Evolutionary conservation across 169 alveolate genomes (phyloP), one percentile per base, ranked within the genome.

Genomic region (Babesia ovis): DNA sequence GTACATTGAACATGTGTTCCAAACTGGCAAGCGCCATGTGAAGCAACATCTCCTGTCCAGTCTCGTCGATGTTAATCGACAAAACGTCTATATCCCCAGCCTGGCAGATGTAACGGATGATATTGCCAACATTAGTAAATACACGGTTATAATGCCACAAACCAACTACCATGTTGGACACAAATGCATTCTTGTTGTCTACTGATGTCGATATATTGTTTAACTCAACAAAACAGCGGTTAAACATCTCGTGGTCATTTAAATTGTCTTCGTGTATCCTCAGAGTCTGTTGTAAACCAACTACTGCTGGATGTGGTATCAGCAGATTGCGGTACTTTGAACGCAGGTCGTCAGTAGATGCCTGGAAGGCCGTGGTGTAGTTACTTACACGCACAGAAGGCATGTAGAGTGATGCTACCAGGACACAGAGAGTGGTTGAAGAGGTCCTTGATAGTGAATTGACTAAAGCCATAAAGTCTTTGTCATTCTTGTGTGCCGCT

Each of bases 261-360:
- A 20, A 1, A 27, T 23, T 4, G 11, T 22, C 25, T 0, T 64
- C 74, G 37, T n/a, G 9, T 4, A 64, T 46, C 34, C 14, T 42
- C 27, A 64, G 31, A n/a, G 32, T 32, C 23, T 27, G 41, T 11
- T 64, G 22, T 50, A 9, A n/a, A 0, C 74, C 74, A 1, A 23
- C 41, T 1, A 64, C 62, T 11, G 25, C 61, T 34, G 71, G 71
- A 22, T 61, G 71, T 2, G 74, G 59, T 2, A 48, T 3, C 22
- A 64, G 74, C 27, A 46, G 4, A 22, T 64, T 64, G 54, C 74
- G 59, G 50, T 64, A 46, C 41, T 50, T 64, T n/a, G 74, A 46
- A 6, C 39, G 60, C 35, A 64, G 51, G 53, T n/a, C 59, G 16
- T 50, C 74, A 14, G 74, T 50, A 3, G 45, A 18, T 6, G 45